A percentile compares a stretch with the other conserved stretches of the same genome.
Conservation (phyloP, 352 stramenopile species). For the Globisporangium alternatum region DNA sequence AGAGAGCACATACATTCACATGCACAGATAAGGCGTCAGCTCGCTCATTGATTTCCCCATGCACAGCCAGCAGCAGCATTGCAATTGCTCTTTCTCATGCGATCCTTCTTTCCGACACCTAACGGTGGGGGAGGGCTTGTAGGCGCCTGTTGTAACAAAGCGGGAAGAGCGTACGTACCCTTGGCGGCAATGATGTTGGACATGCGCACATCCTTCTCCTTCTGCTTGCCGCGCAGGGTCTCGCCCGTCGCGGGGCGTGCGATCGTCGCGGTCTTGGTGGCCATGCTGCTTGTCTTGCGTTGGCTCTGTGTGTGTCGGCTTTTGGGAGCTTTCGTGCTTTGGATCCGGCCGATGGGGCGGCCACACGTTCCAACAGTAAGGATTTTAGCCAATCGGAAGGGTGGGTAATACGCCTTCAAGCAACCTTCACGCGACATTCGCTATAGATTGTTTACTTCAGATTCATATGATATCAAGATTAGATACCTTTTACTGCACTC, state of each 20-base stretch:
- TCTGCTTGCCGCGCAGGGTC: conserved; percentile 87
- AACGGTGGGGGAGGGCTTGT: neutral
- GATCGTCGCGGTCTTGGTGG: conserved; percentile 50
- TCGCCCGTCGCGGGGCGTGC: conserved; percentile 57
- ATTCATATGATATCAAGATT: neutral
- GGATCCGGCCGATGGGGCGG: neutral
- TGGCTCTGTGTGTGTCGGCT: conserved; percentile 7
- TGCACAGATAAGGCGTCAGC: too few species aligned
- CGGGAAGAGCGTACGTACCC: conserved; percentile 40
- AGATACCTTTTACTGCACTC: neutral
- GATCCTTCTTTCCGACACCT: conserved; percentile 8
- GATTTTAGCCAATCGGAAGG: neutral
- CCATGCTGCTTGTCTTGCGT: conserved; percentile 10
- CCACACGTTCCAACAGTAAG: conserved; percentile 3
- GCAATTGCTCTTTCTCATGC: neutral
- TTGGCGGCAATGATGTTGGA: conserved; percentile 99
- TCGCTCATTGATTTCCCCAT: neutral
- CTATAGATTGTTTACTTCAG: neutral
- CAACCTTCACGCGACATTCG: neutral
- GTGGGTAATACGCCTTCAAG: neutral
- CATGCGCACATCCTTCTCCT: conserved; percentile 98
- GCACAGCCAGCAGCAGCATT: neutral
- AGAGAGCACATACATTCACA: neutral
- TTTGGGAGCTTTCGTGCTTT: conserved; percentile 2
- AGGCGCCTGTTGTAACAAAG: neutral